phyloP scores from a whole-genome alignment of 495 filamentous ascomycete species.

The Lepidopterella palustris region DNA sequence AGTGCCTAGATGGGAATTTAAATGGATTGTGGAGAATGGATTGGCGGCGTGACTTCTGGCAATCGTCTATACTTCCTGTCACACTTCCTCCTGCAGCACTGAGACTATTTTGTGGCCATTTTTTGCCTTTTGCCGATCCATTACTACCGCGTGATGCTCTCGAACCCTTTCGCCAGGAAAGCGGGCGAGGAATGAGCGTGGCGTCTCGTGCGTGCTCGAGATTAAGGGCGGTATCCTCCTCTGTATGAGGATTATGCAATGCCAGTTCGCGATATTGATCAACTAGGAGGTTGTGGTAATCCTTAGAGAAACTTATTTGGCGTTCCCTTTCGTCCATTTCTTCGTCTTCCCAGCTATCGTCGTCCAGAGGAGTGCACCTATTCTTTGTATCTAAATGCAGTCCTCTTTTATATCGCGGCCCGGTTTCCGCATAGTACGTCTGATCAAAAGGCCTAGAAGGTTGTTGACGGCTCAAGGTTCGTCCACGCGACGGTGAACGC shows the following conservation, averaged over 20 bases:
- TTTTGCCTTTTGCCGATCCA: too few species aligned
- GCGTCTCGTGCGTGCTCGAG: background rate
- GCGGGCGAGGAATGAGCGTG: conserved; percentile 1
- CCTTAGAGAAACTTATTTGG: conserved; percentile 22
- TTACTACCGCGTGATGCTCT: background rate
- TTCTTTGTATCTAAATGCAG: background rate
- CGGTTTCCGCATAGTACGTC: background rate
- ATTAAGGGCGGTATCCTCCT: background rate
- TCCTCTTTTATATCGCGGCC: background rate
- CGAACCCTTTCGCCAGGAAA: conserved; percentile 8
- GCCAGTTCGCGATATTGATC: conserved; percentile 24
- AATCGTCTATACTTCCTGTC: background rate
- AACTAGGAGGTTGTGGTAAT: conserved; percentile 19
- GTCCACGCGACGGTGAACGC: too few species aligned
- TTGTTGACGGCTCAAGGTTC: too few species aligned
- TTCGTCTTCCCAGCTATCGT: conserved; percentile 17
- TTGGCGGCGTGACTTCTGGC: background rate
- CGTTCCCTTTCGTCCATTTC: conserved; percentile 18
- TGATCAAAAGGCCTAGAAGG: too few species aligned
- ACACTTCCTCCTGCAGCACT: too few species aligned
- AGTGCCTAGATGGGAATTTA: background rate
- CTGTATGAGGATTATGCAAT: background rate
- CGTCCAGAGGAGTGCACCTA: conserved; percentile 2
- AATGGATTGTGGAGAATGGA: too few species aligned
- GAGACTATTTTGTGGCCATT: too few species aligned